Conservation (phyloP, 345 rosid genomes). For the Orychophragmus violaceus region DNA sequence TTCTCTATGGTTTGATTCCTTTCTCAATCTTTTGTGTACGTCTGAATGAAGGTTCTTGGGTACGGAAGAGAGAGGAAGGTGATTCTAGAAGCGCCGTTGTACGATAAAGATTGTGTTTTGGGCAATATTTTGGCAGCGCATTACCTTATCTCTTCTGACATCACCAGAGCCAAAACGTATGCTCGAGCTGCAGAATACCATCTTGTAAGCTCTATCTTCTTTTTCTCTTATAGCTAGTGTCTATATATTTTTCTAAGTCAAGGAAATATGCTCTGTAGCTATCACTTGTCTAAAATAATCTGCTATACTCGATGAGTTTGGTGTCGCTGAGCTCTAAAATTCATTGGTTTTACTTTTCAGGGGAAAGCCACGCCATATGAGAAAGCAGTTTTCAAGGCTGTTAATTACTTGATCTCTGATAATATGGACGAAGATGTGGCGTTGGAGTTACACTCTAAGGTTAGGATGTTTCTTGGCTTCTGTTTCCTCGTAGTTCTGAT, state of each 20-base stretch:
- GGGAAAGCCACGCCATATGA: slow-evolving; percentile 49
- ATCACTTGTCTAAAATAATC: not conserved
- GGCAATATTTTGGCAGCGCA: slow-evolving; percentile 76
- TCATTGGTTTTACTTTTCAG: not conserved
- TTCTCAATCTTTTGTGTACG: not conserved
- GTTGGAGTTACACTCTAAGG: slow-evolving; percentile 55
- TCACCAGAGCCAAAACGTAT: slow-evolving; percentile 33
- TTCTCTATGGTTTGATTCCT: not conserved
- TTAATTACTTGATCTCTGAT: slow-evolving; percentile 52
- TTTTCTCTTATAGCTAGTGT: not conserved
- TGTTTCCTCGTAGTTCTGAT: not conserved
- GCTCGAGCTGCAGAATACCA: slow-evolving; percentile 51
- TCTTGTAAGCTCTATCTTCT: slow-evolving; percentile 36
- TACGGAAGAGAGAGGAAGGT: slow-evolving; percentile 58
- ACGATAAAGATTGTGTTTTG: slow-evolving; percentile 62
- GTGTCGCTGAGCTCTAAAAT: not conserved
- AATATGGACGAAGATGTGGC: slow-evolving; percentile 61
- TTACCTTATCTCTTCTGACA: slow-evolving; percentile 41
- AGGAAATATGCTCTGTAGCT: not conserved
- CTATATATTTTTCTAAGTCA: not conserved
- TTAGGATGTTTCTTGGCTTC: slow-evolving; percentile 16
- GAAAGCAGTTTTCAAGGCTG: slow-evolving; percentile 55
- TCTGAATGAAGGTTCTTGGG: slow-evolving; percentile 49
- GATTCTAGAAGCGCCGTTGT: slow-evolving; percentile 52
- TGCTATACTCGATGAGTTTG: not conserved